Base-by-base conservation (phyloP, 1,139 yeast genomes). In the Torulaspora globosa region DNA sequence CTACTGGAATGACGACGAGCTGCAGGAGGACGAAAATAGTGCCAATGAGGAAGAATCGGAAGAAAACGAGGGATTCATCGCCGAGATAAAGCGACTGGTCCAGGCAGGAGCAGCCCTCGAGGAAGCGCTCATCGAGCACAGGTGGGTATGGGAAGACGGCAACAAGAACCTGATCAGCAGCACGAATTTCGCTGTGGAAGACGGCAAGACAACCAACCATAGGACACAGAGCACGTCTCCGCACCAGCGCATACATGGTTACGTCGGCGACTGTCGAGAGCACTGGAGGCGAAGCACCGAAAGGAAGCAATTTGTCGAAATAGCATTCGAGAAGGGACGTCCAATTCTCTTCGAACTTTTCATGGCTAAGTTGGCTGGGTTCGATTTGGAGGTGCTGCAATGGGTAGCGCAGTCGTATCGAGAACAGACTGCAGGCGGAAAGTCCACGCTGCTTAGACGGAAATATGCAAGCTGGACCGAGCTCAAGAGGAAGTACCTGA, bases 1-100 rank as follows among this genome's bases (percentile, higher is more conserved):
- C 58, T 92, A 84, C 67, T 92, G 98, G 99, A 57, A 62, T 35
- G 70, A 69, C 27, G 56, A 50, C 39, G 54, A 53, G 64, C 37
- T 53, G 30, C 59, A 59, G 33, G 58, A 52, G 18, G 49, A 43
- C 41, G 50, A 24, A 51, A 76, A 26, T 18, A 41, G 39, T 38
- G 62, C 65, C 27, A 58, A 59, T 37, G 52, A 49, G 5, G 60
- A 56, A 2, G 66, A 59, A 4, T 67, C 66, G 21, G 59, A 56
- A 5, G 63, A 55, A 3, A 66, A 58, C 8, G 60, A 53, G 12
- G 68, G 58, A 14, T 11, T 27, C 12, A 15, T 31, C 8, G 31
- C 32, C 9, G 42, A 39, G 24, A 23, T 47, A 21, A 45, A 44
- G 26, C 30, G 35, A 23, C 27, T 46, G 16, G 36, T 51, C 15